Evolutionary conservation across 352 stramenopile species (phyloP).

Genomic region (Sclerospora graminicola): DNA sequence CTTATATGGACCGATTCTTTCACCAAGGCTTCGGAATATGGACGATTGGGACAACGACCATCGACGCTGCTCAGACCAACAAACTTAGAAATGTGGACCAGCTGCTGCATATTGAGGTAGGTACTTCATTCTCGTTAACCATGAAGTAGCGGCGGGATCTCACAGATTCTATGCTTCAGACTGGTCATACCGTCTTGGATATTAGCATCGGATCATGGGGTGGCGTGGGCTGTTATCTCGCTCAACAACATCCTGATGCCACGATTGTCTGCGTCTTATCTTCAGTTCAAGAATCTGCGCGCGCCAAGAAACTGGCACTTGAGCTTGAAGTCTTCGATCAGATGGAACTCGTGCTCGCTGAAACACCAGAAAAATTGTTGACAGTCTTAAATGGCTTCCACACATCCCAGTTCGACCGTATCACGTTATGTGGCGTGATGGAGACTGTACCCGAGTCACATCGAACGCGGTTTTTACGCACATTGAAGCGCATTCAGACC

Average conservation of each 20-base stretch:
- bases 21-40: constrained; percentile 73
- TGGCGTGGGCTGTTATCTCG: constrained; percentile 64
- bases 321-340: constrained; percentile 48
- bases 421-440: constrained; percentile 44
- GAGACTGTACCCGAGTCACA: constrained; percentile 39
- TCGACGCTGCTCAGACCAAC: constrained; percentile 54
- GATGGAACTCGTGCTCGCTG: constrained; percentile 63
- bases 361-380: constrained; percentile 51
- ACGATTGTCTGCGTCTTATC: constrained; percentile 47
- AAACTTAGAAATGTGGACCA: constrained; percentile 61
- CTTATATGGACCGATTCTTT: constrained; percentile 72
- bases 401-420: constrained; percentile 55
- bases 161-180: constrained; percentile 12
- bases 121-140: background rate
- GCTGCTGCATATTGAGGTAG: constrained; percentile 48
- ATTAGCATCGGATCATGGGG: constrained; percentile 77
- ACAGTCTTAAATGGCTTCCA: constrained; percentile 43
- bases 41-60: constrained; percentile 27
- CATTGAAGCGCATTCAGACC: constrained; percentile 51
- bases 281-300: constrained; percentile 44
- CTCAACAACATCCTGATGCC: constrained; percentile 34
- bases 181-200: constrained; percentile 60
- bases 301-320: constrained; percentile 45
- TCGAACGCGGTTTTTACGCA: constrained; percentile 43
- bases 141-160: no score